These are phyloP conservation scores for Basidiobolus meristosporus DNA, from an alignment of 371 early-diverging fungal genomes.

Conservation along the genomic window DNA sequence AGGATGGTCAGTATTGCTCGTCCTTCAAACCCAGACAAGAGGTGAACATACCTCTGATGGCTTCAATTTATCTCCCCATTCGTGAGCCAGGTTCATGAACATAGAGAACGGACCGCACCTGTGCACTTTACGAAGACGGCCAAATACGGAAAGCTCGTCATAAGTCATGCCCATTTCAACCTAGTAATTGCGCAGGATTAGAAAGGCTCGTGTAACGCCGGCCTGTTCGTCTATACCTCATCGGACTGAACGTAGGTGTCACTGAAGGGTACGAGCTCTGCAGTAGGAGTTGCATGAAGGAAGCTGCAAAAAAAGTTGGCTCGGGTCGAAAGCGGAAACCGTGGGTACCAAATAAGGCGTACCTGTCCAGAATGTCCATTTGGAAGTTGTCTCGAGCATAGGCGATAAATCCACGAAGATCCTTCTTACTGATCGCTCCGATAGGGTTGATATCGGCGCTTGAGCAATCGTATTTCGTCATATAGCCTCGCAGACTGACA, in stretches of 20 bases:
- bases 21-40: background rate
- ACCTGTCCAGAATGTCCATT: constrained; percentile 46
- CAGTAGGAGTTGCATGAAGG: constrained; percentile 77
- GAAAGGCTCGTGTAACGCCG: background rate
- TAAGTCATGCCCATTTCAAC: constrained; percentile 97
- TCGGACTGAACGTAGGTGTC: constrained; percentile 63
- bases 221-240: constrained; percentile 23
- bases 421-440: constrained; percentile 83
- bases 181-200: constrained; percentile 5
- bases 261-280: constrained; percentile 86
- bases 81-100: constrained; percentile 64
- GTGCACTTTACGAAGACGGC: constrained; percentile 70
- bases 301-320: constrained; percentile 31
- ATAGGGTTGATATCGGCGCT: constrained; percentile 95
- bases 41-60: constrained; percentile 11
- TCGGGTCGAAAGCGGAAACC: background rate
- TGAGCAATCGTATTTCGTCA: constrained; percentile 96
- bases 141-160: constrained; percentile 78
- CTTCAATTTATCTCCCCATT: constrained; percentile 43
- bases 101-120: constrained; percentile 84
- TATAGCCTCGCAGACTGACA: constrained; percentile 72
- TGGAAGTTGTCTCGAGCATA: constrained; percentile 40
- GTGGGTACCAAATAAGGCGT: background rate
- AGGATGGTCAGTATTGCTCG: background rate
- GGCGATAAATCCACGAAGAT: constrained; percentile 66